Evolutionary conservation across 345 rosid species (phyloP), one percentile per base, ranked within the genome.

Genomic region (Garcia nutans): DNA sequence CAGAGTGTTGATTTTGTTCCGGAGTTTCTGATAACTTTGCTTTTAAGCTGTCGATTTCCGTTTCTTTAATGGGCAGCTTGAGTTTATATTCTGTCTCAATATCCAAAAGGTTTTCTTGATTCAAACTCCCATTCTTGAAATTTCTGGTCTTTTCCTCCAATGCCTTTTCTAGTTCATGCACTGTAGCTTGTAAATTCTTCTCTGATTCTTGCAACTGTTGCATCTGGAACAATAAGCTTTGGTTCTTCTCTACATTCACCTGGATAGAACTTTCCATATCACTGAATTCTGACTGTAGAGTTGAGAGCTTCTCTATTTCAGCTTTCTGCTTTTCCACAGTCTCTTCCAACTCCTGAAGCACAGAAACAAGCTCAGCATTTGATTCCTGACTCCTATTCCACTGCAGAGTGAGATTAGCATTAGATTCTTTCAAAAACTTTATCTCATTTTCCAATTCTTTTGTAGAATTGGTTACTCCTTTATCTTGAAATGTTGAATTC

Each of bases 351-450:
- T 88, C 91, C 77, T 84, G 87, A 55, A 87, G 90, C 78, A 87
- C 88, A 28, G 83, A 65, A 74, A 90, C 87, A 65, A 90, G 89
- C 79, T 87, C 90, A 56, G 69, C 75, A 68, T 90, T 90, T n/a
- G 90, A 86, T 72, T 87, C 91, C 61, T 85, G 93, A 81, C 88
- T 88, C 81, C 80, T 84, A 47, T 86, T 81, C 84, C 88, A 77
- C 79, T 88, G 91, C 82, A 87, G 55, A 70, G 82, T 33, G 60
- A 90, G 83, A 80, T 68, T 71, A 13, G 79, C 80, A 74, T 81
- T 85, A 44, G 83, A 68, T 77, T 90, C 85, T 73, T 84, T 81
- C 62, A 73, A 87, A 72, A 84, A 80, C 77, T 80, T 82, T 12
- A 84, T 72, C 77, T 90, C 93, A 72, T 79, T 84, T 77, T 82